Percentiles rank a stretch among this genome's conserved stretches.
phyloP scores from a whole-genome alignment of 345 rosid species.

The Hevea brasiliensis region DNA sequence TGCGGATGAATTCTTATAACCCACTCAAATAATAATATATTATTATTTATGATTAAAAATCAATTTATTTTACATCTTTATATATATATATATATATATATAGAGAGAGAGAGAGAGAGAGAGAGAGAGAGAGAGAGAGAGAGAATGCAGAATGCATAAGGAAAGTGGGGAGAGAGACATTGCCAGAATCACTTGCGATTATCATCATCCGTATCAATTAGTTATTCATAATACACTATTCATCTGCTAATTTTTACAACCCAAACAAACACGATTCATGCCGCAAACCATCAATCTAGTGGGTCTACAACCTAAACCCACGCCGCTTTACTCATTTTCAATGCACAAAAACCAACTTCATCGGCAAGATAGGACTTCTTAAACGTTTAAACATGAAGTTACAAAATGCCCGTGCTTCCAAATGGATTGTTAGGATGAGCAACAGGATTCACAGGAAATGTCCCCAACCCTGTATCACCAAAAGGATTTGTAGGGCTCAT shows the following conservation, averaged over 20 bases:
- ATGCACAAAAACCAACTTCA: constrained; percentile 22
- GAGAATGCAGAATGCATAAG: too few relatives aligned
- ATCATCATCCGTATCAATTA: constrained; percentile 2
- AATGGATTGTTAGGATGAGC: constrained; percentile 67
- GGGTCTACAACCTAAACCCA: constrained; percentile 16
- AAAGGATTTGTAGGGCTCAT: constrained; percentile 67
- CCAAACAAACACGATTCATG: constrained; percentile 23
- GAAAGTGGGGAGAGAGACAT: too few relatives aligned
- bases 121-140: too few relatives aligned
- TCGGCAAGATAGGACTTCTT: constrained; percentile 13
- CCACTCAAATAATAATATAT: too few relatives aligned
- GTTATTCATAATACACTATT: constrained; percentile 25
- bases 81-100: too few relatives aligned
- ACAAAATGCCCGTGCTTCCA: constrained; percentile 72
- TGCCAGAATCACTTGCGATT: constrained; percentile 7
- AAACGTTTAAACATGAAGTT: constrained; percentile 16
- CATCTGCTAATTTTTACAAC: constrained; percentile 34
- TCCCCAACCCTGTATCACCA: constrained; percentile 58
- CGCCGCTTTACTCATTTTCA: constrained; percentile 18
- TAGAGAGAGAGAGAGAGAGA: too few relatives aligned
- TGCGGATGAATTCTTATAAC: too few relatives aligned
- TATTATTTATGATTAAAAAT: too few relatives aligned
- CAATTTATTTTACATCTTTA: too few relatives aligned
- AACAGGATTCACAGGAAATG: constrained; percentile 39
- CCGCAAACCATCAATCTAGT: constrained; percentile 28